Percentiles rank a stretch among this genome's conserved stretches.
Conservation (phyloP, 75 land plant genomes). For the Ceratopteris richardii region DNA sequence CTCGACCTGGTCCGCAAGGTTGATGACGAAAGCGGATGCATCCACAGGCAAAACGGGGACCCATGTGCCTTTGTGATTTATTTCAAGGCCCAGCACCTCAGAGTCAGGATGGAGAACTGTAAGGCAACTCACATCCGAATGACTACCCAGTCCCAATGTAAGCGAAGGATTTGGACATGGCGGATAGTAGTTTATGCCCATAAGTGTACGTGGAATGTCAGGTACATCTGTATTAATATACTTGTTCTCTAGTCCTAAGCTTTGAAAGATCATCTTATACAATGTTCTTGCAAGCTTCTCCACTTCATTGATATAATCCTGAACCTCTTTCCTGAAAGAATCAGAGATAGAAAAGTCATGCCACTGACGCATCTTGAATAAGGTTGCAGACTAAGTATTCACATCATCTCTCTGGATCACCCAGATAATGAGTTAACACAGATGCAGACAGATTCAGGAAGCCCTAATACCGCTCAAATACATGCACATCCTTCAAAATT, state of each 20-base stretch:
- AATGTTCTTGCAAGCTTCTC: neutral
- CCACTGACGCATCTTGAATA: neutral
- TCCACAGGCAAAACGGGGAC: slow-evolving; percentile 1
- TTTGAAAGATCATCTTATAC: neutral
- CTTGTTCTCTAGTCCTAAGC: neutral
- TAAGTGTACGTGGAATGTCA: neutral
- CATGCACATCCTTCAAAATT: too few relatives aligned
- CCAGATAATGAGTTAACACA: too few relatives aligned
- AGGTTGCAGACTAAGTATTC: too few relatives aligned
- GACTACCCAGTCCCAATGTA: slow-evolving; percentile 10
- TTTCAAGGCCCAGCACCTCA: slow-evolving; percentile 7
- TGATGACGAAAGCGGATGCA: slow-evolving; percentile 5
- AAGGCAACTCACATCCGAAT: slow-evolving; percentile 10
- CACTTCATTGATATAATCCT: neutral
- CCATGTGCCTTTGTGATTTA: slow-evolving; percentile 6
- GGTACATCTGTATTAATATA: neutral
- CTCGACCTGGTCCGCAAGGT: slow-evolving; percentile 20
- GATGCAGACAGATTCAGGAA: too few relatives aligned
- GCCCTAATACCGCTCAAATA: too few relatives aligned
- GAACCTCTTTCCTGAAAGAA: neutral
- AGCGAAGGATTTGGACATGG: slow-evolving; percentile 18
- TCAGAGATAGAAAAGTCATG: neutral
- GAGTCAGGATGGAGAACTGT: slow-evolving; percentile 15
- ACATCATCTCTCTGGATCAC: too few relatives aligned
- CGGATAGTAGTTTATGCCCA: slow-evolving; percentile 19